Conservation (phyloP, 768 basidiomycete genomes). For the Auricularia cornea region DNA sequence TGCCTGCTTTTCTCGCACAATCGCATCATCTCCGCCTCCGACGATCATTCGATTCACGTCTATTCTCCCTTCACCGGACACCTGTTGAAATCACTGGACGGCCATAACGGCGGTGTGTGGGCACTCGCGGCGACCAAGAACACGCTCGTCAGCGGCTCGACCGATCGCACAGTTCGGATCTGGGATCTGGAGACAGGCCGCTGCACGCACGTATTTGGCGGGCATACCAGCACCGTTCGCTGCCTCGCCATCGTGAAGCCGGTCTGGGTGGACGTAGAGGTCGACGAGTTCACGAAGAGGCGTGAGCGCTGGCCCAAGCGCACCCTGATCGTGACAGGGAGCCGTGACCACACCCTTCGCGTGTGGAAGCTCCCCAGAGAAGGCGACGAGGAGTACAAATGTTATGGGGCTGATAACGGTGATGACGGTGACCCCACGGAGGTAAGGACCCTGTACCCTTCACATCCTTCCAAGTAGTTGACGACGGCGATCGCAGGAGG, state of each 20-base stretch:
- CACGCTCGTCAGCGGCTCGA: conserved; percentile 83
- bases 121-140: conserved; percentile 86
- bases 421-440: conserved; percentile 3
- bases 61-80: conserved; percentile 83
- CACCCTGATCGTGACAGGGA: conserved; percentile 65
- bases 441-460: neutral
- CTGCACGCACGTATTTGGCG: conserved; percentile 90
- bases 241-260: conserved; percentile 96
- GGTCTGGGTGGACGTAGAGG: conserved; percentile 69
- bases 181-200: conserved; percentile 76
- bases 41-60: conserved; percentile 94
- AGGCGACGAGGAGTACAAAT: conserved; percentile 68
- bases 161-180: conserved; percentile 86
- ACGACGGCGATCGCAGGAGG: conserved; percentile 36
- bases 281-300: conserved; percentile 48
- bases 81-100: conserved; percentile 64
- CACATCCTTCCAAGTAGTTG: neutral
- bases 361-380: conserved; percentile 63
- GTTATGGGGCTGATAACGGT: conserved; percentile 50
- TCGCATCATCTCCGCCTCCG: conserved; percentile 93
- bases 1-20: conserved; percentile 91
- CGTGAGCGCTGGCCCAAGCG: conserved; percentile 69
- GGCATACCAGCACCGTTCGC: conserved; percentile 93
- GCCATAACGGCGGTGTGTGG: conserved; percentile 96
- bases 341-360: conserved; percentile 55